Conservation (phyloP, 1,284 basidiomycete species). For the Leucoagaricus sp. region DNA sequence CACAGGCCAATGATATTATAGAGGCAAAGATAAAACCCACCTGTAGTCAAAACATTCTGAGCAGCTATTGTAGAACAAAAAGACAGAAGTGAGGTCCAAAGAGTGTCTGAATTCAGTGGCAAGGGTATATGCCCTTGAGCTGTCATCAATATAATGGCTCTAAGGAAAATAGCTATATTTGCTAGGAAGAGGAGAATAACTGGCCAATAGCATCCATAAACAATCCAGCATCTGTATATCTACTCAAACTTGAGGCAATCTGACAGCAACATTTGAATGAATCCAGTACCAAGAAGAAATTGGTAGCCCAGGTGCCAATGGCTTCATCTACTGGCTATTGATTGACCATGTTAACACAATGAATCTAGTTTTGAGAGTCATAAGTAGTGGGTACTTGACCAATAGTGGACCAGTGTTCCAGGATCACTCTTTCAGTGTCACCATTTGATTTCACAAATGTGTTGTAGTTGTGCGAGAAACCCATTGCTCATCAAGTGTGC, state of each 20-base stretch:
- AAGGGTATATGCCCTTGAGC: too few species aligned
- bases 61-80: too few species aligned
- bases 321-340: too few species aligned
- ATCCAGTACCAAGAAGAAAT: slow-evolving; percentile 10
- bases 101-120: too few species aligned
- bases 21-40: background rate
- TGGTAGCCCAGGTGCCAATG: too few species aligned
- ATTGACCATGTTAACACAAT: too few species aligned
- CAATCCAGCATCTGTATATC: slow-evolving; percentile 13
- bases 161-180: slow-evolving; percentile 5
- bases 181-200: slow-evolving; percentile 3
- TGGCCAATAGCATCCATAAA: slow-evolving; percentile 7
- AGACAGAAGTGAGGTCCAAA: too few species aligned
- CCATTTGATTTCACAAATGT: background rate
- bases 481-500: slow-evolving; percentile 10
- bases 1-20: too few species aligned
- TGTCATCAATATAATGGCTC: too few species aligned
- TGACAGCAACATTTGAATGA: background rate
- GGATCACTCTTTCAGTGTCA: background rate
- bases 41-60: slow-evolving; percentile 6
- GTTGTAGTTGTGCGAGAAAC: slow-evolving; percentile 7
- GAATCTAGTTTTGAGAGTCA: slow-evolving; percentile 12
- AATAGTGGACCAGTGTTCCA: slow-evolving; percentile 11
- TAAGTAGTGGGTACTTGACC: background rate
- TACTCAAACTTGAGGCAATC: background rate